phyloP scores from a whole-genome alignment of 495 filamentous ascomycete species.

The Rhypophila decipiens region DNA sequence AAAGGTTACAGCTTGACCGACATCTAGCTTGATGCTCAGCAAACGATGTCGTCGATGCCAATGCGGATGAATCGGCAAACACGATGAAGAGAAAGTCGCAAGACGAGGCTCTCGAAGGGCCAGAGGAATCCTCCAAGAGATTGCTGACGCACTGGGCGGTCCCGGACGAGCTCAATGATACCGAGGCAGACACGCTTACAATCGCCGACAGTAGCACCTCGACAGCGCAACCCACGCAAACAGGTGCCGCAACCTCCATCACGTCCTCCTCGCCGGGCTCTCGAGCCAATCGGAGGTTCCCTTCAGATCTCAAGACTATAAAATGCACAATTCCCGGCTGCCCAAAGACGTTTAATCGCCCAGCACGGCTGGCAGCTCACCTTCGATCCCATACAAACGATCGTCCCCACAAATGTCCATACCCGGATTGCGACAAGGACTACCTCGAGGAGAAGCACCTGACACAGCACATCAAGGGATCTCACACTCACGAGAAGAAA shows the following conservation, averaged over 20 bases:
- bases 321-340: slow-evolving; percentile 65
- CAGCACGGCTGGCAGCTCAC: slow-evolving; percentile 71
- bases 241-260: slow-evolving; percentile 24
- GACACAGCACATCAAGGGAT: slow-evolving; percentile 71
- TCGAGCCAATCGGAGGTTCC: slow-evolving; percentile 52
- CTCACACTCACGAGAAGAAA: slow-evolving; percentile 65
- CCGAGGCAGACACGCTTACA: slow-evolving; percentile 10
- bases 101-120: slow-evolving; percentile 5
- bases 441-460: slow-evolving; percentile 81
- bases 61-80: too few species aligned
- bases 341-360: slow-evolving; percentile 78
- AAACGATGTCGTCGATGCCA: too few species aligned
- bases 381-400: slow-evolving; percentile 74
- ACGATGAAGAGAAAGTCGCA: slow-evolving; percentile 24
- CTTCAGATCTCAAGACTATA: slow-evolving; percentile 68
- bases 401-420: slow-evolving; percentile 62
- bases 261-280: slow-evolving; percentile 45
- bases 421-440: slow-evolving; percentile 65
- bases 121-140: background rate
- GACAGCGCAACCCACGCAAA: slow-evolving; percentile 8
- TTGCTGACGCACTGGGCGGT: background rate
- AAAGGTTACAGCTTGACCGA: too few species aligned
- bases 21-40: too few species aligned
- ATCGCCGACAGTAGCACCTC: slow-evolving; percentile 7
- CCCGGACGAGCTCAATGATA: background rate